A percentile compares a stretch with the other conserved stretches of the same genome.
Conservation (phyloP, 352 stramenopile species). For the Pythium coloratum region DNA sequence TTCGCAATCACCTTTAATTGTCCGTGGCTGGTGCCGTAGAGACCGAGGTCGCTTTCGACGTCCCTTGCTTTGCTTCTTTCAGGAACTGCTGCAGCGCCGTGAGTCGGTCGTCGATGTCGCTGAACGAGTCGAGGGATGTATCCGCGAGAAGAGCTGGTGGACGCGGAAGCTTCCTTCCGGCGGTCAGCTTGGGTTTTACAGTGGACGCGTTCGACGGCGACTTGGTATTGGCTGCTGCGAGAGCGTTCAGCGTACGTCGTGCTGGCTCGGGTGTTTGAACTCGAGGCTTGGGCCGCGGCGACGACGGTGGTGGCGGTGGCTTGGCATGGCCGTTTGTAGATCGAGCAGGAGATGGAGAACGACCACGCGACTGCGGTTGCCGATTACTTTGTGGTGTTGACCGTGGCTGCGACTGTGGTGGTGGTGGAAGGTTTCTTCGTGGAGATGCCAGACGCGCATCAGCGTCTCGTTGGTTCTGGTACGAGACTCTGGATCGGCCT, state of each 20-base stretch:
- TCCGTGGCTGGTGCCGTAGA: conserved; percentile 9
- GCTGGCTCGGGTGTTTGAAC: neutral
- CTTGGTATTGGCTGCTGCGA: neutral
- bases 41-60: neutral
- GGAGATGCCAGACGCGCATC: conserved; percentile 60
- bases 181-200: conserved; percentile 4
- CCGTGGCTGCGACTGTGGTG: conserved; percentile 13
- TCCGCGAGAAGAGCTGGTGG: conserved; percentile 44
- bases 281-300: neutral
- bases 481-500: conserved; percentile 37
- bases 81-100: conserved; percentile 83
- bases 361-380: conserved; percentile 9
- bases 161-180: neutral
- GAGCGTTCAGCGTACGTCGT: neutral
- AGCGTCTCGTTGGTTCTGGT: conserved; percentile 52
- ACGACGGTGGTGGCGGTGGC: neutral
- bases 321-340: conserved; percentile 9
- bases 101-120: conserved; percentile 83
- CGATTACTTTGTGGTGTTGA: neutral
- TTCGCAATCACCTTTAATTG: neutral
- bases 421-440: conserved; percentile 36
- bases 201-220: neutral
- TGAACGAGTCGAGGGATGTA: conserved; percentile 77
- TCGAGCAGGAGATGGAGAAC: conserved; percentile 26
- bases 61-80: conserved; percentile 71